Evolutionary conservation across 805 yeast species (phyloP), one percentile per base, ranked within the genome.

Genomic region (Suhomyces sp.): DNA sequence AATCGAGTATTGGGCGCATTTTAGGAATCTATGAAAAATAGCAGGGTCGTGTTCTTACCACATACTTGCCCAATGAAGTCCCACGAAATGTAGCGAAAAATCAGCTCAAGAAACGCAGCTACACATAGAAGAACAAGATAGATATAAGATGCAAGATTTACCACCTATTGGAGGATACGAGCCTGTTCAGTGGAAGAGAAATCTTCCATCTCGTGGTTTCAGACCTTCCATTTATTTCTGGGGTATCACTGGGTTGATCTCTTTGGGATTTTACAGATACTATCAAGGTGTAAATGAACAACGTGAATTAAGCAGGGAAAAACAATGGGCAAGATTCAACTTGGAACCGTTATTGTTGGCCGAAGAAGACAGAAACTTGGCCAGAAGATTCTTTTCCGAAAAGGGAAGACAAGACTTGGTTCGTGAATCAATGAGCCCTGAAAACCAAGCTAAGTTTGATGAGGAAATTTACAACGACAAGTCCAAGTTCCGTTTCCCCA

Each of bases 141-240:
- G 19, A 43, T 19, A 31, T 15, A 54, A 24, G 24, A 75, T 75
- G 79, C 96, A 89, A 78, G 96, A 89, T 64, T 73, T 89, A 64
- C 96, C 96, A 63, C 96, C 96, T 52, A 76, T 81, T 61, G 89
- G 88, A 52, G 96, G 96, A 55, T 89, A 89, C 63, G 91, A 86
- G 57, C 86, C 87, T 43, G 81, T 89, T 54, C 96, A 89, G 73
- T 89, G 96, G 96, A 86, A 86, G 73, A 82, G 96, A 67, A 86
- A 89, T 68, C 72, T 89, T 46, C 96, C 96, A 21, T 74, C 93
- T 2, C 78, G 96, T 59, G 96, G 96, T 2, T 89, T 89, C 73
- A 76, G 93, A 52, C 94, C 96, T 13, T 73, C 82, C 43, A 76
- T 87, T 43, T 89, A 86, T 74, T 77, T 89, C 54, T 82, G 81